phyloP scores from a whole-genome alignment of 129 eudicot genomes.

The Kitagawia praeruptora region DNA sequence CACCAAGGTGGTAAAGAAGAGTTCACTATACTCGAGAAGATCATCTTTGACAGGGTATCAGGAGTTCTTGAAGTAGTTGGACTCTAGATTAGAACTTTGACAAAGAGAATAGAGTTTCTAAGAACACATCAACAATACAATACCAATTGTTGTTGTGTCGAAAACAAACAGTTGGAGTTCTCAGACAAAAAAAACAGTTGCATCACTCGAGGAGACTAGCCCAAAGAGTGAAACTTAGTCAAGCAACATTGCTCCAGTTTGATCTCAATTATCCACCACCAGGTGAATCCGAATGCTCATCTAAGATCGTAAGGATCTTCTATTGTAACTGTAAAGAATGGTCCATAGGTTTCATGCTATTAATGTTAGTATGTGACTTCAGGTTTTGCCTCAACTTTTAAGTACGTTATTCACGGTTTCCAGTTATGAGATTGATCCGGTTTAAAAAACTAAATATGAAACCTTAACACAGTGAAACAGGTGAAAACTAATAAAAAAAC shows the following conservation, averaged over 20 bases:
- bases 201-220: no score
- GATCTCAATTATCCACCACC: slow-evolving; percentile 9
- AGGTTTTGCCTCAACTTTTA: no score
- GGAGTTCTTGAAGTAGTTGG: not conserved
- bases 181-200: no score
- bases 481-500: no score
- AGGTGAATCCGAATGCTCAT: not conserved
- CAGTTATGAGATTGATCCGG: no score
- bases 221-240: no score
- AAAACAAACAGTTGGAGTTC: not conserved
- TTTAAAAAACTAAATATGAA: no score
- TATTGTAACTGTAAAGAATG: not conserved
- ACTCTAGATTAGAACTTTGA: not conserved
- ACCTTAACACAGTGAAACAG: no score
- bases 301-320: not conserved
- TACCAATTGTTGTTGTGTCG: not conserved
- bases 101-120: not conserved
- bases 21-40: not conserved
- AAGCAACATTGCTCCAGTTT: not conserved
- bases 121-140: not conserved
- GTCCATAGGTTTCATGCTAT: no score
- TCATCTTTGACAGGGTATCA: not conserved
- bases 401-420: no score
- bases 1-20: not conserved
- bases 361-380: no score